These are phyloP conservation scores for Cordyceps cateniannulata DNA, from an alignment of 2,329 filamentous ascomycete species.

Conservation along the genomic window DNA sequence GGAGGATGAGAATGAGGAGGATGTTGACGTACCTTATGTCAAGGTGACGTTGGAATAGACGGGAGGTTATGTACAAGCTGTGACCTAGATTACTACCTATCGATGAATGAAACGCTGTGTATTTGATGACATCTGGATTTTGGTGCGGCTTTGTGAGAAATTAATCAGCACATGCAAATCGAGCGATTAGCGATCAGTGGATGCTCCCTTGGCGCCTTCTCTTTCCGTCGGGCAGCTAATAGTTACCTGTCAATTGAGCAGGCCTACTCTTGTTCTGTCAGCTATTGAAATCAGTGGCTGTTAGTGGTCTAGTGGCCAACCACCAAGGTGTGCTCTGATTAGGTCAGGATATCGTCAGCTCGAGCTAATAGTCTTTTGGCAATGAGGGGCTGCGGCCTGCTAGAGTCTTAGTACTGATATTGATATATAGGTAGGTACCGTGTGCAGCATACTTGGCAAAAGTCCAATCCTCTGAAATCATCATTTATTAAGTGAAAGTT, in stretches of 20 bases:
- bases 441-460: not conserved
- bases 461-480: not conserved
- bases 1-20: constrained; percentile 75
- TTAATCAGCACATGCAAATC: not conserved
- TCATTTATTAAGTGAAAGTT: not conserved
- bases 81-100: not conserved
- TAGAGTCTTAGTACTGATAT: too few species aligned
- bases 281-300: not conserved
- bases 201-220: not conserved
- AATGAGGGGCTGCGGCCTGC: not conserved
- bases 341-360: constrained; percentile 11
- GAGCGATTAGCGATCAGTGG: not conserved
- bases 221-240: too few species aligned
- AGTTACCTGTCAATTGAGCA: too few species aligned
- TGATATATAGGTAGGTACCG: too few species aligned
- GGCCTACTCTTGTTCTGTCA: not conserved
- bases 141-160: not conserved
- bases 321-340: not conserved
- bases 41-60: constrained; percentile 26
- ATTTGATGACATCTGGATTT: not conserved
- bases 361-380: not conserved
- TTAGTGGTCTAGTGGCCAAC: not conserved
- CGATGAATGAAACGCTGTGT: not conserved
- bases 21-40: constrained; percentile 88
- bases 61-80: not conserved